Percentiles rank a stretch among this genome's conserved stretches.
Conservation (phyloP, 2,329 filamentous ascomycete genomes). For the Sporothrix pseudoabietina region DNA sequence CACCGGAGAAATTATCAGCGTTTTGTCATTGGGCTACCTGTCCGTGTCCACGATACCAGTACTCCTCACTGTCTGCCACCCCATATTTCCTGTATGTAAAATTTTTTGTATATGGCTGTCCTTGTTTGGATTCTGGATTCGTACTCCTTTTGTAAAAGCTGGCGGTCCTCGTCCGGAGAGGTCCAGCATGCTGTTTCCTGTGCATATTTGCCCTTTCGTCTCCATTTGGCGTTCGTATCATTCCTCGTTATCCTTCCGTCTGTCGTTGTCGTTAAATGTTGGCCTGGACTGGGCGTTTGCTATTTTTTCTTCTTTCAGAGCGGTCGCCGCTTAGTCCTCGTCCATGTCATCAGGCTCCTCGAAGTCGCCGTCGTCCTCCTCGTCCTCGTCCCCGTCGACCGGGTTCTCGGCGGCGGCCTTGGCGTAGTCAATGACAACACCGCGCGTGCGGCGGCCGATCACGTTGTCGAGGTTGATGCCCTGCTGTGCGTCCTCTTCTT, state of each 20-base stretch:
- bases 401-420: conserved; percentile 82
- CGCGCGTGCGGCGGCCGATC: conserved; percentile 85
- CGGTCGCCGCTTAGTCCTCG: conserved; percentile 47
- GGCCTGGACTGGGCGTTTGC: background rate
- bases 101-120: conserved; percentile 22
- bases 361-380: conserved; percentile 72
- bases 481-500: conserved; percentile 80
- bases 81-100: conserved; percentile 6
- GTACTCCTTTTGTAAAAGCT: background rate
- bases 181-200: background rate
- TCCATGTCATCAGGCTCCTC: conserved; percentile 72
- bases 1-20: background rate
- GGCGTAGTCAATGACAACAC: conserved; percentile 88
- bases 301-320: background rate
- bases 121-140: background rate
- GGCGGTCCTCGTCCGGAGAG: background rate
- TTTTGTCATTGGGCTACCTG: conserved; percentile 7
- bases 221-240: conserved; percentile 35
- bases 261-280: background rate
- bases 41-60: conserved; percentile 2
- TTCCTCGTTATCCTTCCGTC: conserved; percentile 49
- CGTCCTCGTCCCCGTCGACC: conserved; percentile 76
- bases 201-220: background rate
- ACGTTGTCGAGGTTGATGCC: conserved; percentile 93
- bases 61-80: conserved; percentile 2